Evolutionary conservation across 129 eudicot genomes (phyloP).

Genomic region (Artemisia tridentata): DNA sequence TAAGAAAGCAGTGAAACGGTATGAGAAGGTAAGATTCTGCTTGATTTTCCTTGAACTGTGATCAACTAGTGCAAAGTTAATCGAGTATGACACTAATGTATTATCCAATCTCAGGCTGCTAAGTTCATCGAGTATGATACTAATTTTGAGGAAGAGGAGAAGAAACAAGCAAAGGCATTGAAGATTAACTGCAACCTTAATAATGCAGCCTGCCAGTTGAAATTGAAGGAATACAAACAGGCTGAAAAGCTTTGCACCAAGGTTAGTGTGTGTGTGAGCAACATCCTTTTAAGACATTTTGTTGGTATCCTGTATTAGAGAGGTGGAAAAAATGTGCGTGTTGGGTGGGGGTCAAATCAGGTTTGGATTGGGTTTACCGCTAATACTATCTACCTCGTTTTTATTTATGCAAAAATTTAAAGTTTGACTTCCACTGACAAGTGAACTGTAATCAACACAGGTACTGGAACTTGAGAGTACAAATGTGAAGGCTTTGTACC

Average conservation of each 20-base stretch:
- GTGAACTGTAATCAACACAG: constrained; percentile 24
- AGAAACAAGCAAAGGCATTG: constrained; percentile 73
- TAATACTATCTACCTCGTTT: too few species aligned
- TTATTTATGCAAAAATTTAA: too few species aligned
- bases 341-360: too few species aligned
- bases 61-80: neutral
- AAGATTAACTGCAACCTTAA: constrained; percentile 84
- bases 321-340: too few species aligned
- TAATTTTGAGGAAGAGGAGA: constrained; percentile 80
- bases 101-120: constrained; percentile 57
- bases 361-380: too few species aligned
- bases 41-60: neutral
- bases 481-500: constrained; percentile 91
- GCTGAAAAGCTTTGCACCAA: constrained; percentile 96
- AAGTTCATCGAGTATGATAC: constrained; percentile 89
- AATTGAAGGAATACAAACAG: constrained; percentile 80
- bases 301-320: too few species aligned
- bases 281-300: neutral
- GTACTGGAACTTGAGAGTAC: constrained; percentile 87
- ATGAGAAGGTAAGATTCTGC: constrained; percentile 68
- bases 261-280: constrained; percentile 41
- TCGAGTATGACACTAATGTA: neutral
- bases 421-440: neutral
- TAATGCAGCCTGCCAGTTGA: constrained; percentile 91
- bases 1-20: constrained; percentile 78